Evolutionary conservation across 306 rosid genomes (phyloP), one percentile per base, ranked within the genome.

Genomic region (Styphnolobium japonicum): DNA sequence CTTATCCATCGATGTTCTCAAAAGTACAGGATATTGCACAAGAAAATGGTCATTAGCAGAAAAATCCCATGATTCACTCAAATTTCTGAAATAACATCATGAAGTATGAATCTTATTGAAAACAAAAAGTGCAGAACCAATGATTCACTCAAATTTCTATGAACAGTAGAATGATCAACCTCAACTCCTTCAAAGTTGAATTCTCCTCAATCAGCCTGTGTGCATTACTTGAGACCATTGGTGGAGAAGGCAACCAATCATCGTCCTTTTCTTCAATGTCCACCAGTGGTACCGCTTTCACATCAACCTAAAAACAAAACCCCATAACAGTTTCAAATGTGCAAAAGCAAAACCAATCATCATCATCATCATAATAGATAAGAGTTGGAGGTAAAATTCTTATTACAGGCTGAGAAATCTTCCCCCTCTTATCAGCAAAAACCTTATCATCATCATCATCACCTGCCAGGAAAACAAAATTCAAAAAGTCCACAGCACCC

Each of bases 161-260:
- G 6, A 31, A 48, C 10, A 56, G 33, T 58, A 36, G 43, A 65
- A 55, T 5, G 2, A 2, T 10, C 67, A 87, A 95, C 99, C 98
- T 93, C 83, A 93, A 74, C 19, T 83, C 85, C 85, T 67, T 91
- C 68, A 95, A 78, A 40, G 94, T 90, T 8, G 99, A 90, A 85
- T 93, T 83, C 67, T 90, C 94, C 10, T 33, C 86, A 36, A 68
- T 45, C 56, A 25, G 57, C 74, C 5, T 69, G 10, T 65, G 71
- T 3, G 79, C 42, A 56, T 79, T 76, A n/a, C 48, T 23, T 0
- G 86, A 51, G 56, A 83, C 82, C 87, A 89, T 90, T 1, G 99
- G 99, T 10, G 98, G 98, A 84, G 98, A 90, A 67, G 80, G 89
- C n/a, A 95, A 78, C 99, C 99, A 95, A 76, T 95, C 99, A 74